Evolutionary conservation across 352 stramenopile species (phyloP), one percentile per base, ranked within the genome.

Genomic region (Blastocystis sp.): DNA sequence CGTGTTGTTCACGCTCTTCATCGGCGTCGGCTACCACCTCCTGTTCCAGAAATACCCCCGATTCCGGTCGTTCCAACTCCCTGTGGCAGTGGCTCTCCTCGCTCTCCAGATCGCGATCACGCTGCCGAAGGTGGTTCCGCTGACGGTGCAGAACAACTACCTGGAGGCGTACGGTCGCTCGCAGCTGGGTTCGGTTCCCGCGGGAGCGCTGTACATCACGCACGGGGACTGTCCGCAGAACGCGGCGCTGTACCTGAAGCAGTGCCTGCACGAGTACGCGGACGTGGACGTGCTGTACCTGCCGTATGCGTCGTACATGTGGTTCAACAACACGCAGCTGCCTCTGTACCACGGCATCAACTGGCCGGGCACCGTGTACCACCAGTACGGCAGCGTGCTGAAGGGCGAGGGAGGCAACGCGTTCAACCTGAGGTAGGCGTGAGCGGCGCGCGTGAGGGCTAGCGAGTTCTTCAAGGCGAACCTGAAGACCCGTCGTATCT

Each of bases 231-330:
- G 33, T 3, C 79, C 78, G 33, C 59, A 89, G 67, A 80, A 89
- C 60, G 33, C 35, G 16, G 45, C 45, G 3, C 29, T 80, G 63
- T 89, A 89, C 31, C 60, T 89, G n/a, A 45, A 89, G 41, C 63
- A 89, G 39, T 79, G 60, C 6, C 37, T 78, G 45, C 61, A 79
- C 60, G 45, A 66, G 31, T 55, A 33, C 33, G 29, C 33, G 26
- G 79, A 80, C 26, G 24, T 89, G 21, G 63, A 80, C 21, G 50
- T 89, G 13, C 31, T 89, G 39, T 89, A 77, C 62, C 79, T 89
- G 19, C 67, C 79, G n/a, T 80, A 80, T 60, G 79, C 79, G 10
- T 89, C 79, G 4, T 89, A 89, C 60, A 80, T 80, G 63, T 89
- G 79, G 79, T 89, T 78, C 60, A 89, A 80, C 21, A 13, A 37